These are phyloP conservation scores for Gossypium aridum DNA, from an alignment of 441 rosid genomes.

Conservation along the genomic window DNA sequence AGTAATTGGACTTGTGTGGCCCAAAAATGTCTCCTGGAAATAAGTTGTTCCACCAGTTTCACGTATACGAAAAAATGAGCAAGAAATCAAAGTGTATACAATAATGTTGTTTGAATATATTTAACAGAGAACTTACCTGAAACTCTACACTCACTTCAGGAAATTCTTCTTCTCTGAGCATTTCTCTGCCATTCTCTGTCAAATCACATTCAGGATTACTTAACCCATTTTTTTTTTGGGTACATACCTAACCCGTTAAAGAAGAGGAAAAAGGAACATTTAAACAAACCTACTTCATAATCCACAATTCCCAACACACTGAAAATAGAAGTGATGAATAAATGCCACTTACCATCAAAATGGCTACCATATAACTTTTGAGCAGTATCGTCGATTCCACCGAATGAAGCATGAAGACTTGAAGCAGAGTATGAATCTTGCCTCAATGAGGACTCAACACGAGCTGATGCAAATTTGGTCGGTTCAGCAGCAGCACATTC, in stretches of 20 bases:
- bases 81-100: neutral
- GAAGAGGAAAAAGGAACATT: neutral
- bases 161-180: conserved; percentile 45
- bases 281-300: neutral
- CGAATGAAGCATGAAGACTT: conserved; percentile 15
- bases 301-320: neutral
- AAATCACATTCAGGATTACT: conserved; percentile 14
- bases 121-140: conserved; percentile 35
- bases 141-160: conserved; percentile 62
- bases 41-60: conserved; percentile 12
- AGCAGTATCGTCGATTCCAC: conserved; percentile 21
- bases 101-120: neutral
- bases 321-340: neutral
- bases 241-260: conserved; percentile 7
- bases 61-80: conserved; percentile 3
- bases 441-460: conserved; percentile 9
- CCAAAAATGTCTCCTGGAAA: conserved; percentile 61
- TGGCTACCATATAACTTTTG: conserved; percentile 18
- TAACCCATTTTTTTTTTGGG: too few relatives aligned
- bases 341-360: conserved; percentile 25
- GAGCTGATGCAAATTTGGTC: conserved; percentile 17
- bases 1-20: conserved; percentile 71
- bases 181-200: conserved; percentile 36
- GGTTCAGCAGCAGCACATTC: conserved; percentile 20
- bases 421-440: conserved; percentile 27